Conservation (phyloP, 768 basidiomycete genomes). For the Mycena epipterygia region DNA sequence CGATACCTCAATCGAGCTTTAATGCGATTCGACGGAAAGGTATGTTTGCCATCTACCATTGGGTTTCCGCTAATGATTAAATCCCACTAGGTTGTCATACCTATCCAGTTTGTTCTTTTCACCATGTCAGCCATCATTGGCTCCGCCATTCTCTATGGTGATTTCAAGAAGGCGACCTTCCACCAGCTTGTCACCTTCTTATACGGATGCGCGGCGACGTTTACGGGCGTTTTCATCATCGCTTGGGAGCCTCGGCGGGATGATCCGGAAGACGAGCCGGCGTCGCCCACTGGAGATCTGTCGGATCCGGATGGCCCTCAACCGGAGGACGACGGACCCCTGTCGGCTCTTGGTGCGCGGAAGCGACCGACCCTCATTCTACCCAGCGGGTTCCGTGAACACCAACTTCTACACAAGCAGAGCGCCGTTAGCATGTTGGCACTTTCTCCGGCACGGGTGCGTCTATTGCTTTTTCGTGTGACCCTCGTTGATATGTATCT, state of each 20-base stretch:
- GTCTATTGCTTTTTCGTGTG: conserved; percentile 25
- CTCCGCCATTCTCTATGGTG: conserved; percentile 93
- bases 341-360: not conserved
- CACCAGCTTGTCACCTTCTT: conserved; percentile 88
- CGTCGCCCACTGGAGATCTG: conserved; percentile 46
- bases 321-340: conserved; percentile 52
- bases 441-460: conserved; percentile 81
- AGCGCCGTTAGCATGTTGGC: conserved; percentile 75
- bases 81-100: conserved; percentile 81
- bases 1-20: conserved; percentile 88
- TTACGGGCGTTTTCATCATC: conserved; percentile 90
- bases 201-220: conserved; percentile 92
- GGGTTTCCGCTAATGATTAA: not conserved
- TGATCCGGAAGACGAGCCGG: conserved; percentile 47
- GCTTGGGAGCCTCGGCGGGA: conserved; percentile 68
- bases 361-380: conserved; percentile 55
- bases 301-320: conserved; percentile 33
- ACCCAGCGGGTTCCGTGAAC: conserved; percentile 60
- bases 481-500: conserved; percentile 6
- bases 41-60: conserved; percentile 42
- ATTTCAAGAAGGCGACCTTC: conserved; percentile 87
- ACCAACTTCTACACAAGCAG: conserved; percentile 63
- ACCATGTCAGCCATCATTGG: conserved; percentile 94
- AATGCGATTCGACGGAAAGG: conserved; percentile 95
- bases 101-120: conserved; percentile 95